Conservation (phyloP, 2,329 filamentous ascomycete species). For the Fusarium anthophilum region DNA sequence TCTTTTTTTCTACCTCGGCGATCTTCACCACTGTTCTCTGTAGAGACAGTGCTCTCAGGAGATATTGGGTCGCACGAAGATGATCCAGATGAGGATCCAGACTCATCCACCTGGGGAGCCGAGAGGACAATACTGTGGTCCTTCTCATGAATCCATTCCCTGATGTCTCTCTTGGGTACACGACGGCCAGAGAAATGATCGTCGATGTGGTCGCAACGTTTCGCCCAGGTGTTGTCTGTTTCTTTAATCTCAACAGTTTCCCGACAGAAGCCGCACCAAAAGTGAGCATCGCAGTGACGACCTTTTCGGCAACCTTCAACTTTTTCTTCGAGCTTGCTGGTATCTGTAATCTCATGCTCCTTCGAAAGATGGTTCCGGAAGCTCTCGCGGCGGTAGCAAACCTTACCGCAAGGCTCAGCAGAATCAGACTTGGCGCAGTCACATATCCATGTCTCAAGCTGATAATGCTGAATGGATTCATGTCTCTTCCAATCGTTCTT, state of each 20-base stretch:
- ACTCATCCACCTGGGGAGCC: not conserved
- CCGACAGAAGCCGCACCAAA: slow-evolving; percentile 90
- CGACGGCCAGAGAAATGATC: slow-evolving; percentile 69
- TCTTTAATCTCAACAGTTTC: slow-evolving; percentile 60
- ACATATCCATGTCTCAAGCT: slow-evolving; percentile 78
- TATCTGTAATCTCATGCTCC: slow-evolving; percentile 55
- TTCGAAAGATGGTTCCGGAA: slow-evolving; percentile 70
- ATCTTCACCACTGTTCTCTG: slow-evolving; percentile 6
- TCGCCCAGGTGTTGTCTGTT: slow-evolving; percentile 62
- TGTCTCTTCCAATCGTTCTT: slow-evolving; percentile 96
- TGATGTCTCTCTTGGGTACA: slow-evolving; percentile 54
- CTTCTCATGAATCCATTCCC: slow-evolving; percentile 62
- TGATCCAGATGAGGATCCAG: not conserved
- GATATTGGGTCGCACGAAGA: slow-evolving; percentile 9
- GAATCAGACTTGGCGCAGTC: slow-evolving; percentile 47
- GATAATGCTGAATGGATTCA: slow-evolving; percentile 81
- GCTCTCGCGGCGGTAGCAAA: slow-evolving; percentile 65
- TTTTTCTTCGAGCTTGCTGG: slow-evolving; percentile 51
- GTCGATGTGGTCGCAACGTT: slow-evolving; percentile 77
- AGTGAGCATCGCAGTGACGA: slow-evolving; percentile 69
- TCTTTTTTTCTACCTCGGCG: slow-evolving; percentile 20
- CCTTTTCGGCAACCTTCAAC: slow-evolving; percentile 68
- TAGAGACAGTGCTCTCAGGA: not conserved
- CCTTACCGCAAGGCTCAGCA: slow-evolving; percentile 60
- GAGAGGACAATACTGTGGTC: not conserved